These are phyloP conservation scores for Quercus lobata DNA, from an alignment of 331 rosid genomes.

Conservation along the genomic window DNA sequence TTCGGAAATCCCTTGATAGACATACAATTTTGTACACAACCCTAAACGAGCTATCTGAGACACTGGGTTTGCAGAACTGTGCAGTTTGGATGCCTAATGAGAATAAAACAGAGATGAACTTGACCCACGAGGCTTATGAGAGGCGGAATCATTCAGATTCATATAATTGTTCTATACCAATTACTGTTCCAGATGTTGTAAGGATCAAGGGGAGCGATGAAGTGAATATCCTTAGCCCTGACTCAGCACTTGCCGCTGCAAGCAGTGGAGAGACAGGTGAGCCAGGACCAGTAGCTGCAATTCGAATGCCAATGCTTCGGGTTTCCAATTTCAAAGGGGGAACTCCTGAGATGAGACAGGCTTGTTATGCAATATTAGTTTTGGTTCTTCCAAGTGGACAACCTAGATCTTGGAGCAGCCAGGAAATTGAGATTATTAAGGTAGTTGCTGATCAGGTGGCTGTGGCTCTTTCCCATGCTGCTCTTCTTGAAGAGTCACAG, in stretches of 20 bases:
- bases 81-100: constrained; percentile 99
- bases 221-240: constrained; percentile 60
- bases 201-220: constrained; percentile 57
- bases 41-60: constrained; percentile 80
- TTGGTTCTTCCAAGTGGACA: constrained; percentile 83
- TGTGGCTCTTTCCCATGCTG: constrained; percentile 98
- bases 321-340: constrained; percentile 93
- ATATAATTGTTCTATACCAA: constrained; percentile 52
- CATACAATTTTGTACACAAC: constrained; percentile 85
- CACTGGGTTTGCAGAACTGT: constrained; percentile 88
- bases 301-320: constrained; percentile 98
- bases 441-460: constrained; percentile 99
- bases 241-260: constrained; percentile 71
- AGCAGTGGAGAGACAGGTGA: constrained; percentile 58
- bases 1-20: constrained; percentile 90
- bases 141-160: constrained; percentile 34
- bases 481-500: constrained; percentile 94
- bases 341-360: constrained; percentile 76
- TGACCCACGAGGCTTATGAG: constrained; percentile 76
- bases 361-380: constrained; percentile 85
- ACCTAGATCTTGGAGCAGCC: constrained; percentile 80
- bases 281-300: constrained; percentile 85
- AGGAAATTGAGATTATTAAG: constrained; percentile 88
- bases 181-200: constrained; percentile 60
- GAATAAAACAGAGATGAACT: constrained; percentile 73